Evolutionary conservation across 768 basidiomycete genomes (phyloP), one percentile per base, ranked within the genome.

Genomic region (Sutorius australiensis): DNA sequence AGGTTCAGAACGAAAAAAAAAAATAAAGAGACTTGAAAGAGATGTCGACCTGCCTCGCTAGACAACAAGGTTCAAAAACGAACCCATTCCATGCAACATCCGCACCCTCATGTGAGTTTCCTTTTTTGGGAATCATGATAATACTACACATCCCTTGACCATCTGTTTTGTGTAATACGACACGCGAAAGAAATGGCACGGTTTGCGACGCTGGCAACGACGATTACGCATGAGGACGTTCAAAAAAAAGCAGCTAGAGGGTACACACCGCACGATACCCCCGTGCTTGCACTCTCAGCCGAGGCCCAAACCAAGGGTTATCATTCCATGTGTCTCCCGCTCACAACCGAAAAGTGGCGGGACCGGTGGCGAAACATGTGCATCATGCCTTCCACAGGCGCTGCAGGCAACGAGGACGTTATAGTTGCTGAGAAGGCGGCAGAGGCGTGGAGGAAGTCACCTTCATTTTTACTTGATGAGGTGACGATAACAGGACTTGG

Each of bases 321-420:
- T 64, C 84, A 89, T 49, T 67, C 77, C 1, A 76, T 92, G 38
- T 89, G 85, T 63, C 67, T 95, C 16, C 93, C 93, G n/a, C 76
- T 98, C n/a, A 93, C 95, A 21, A 95, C 88, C 50, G 77, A 78
- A 16, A 80, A 79, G 42, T 99, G 97, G 97, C 83, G 81, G 61
- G 77, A 81, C 57, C 76, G 97, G 50, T 99, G 97, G 95, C 78
- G 80, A 58, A 75, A 83, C 49, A 92, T 98, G 82, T 99, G 97
- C 71, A 74, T 92, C 56, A 69, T 89, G 51, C 77, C 82, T 2
- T 69, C 75, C 13, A 72, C 74, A n/a, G 65, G 64, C 34, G 62
- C 57, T 36, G 69, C 51, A 62, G 66, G 56, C 53, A 73, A 61
- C 58, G 73, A 58, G 69, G 73, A 44, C 69, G 79, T 55, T 68